These are phyloP conservation scores for Aspergillus alliaceus DNA, from an alignment of 2,329 filamentous ascomycete species.

Conservation along the genomic window DNA sequence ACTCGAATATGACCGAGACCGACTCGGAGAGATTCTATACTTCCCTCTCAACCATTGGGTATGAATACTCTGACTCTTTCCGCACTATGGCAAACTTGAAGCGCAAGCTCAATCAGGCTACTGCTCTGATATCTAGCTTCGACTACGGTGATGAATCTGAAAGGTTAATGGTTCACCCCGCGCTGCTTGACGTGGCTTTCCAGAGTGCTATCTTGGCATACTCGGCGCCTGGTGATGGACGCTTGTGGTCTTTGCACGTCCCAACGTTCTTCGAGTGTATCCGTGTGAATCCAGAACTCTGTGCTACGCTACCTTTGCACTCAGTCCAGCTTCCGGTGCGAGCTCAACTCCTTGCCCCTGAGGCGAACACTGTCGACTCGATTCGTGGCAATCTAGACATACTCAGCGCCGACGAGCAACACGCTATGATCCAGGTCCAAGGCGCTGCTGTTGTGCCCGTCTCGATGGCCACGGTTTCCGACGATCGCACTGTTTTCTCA, in stretches of 20 bases:
- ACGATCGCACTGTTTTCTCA: constrained; percentile 3
- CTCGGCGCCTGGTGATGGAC: neutral
- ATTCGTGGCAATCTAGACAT: constrained; percentile 4
- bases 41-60: constrained; percentile 1
- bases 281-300: constrained; percentile 2
- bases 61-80: constrained; percentile 4
- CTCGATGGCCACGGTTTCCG: constrained; percentile 3
- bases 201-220: constrained; percentile 1
- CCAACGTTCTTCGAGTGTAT: constrained; percentile 5
- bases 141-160: neutral
- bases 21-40: constrained; percentile 4
- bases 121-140: neutral
- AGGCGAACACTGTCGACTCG: constrained; percentile 3
- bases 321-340: constrained; percentile 3
- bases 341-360: constrained; percentile 2
- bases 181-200: constrained; percentile 5
- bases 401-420: constrained; percentile 1
- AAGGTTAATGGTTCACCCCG: constrained; percentile 2
- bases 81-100: neutral
- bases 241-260: constrained; percentile 4
- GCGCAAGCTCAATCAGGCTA: neutral
- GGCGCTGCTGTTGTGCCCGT: constrained; percentile 1
- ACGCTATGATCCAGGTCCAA: constrained; percentile 3
- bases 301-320: constrained; percentile 2
- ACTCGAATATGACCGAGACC: constrained; percentile 2